These are phyloP conservation scores for Echria macrotheca DNA, from an alignment of 495 filamentous ascomycete genomes.

Conservation along the genomic window DNA sequence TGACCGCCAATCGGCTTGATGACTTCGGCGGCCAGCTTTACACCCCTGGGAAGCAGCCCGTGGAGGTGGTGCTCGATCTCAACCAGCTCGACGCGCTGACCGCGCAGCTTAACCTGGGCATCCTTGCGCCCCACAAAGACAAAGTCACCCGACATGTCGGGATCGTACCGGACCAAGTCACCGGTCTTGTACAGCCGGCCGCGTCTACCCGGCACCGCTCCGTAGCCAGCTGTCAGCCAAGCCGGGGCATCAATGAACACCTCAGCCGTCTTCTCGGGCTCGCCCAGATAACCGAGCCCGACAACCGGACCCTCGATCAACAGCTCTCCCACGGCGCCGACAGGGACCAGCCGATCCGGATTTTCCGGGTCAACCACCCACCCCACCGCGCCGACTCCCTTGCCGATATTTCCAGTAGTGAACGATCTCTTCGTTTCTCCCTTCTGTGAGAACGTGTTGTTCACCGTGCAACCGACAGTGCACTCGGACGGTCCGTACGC, in stretches of 20 bases:
- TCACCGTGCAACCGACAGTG: constrained; percentile 44
- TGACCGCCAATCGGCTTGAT: constrained; percentile 37
- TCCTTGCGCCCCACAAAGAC: constrained; percentile 59
- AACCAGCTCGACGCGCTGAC: constrained; percentile 60
- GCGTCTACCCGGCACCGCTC: constrained; percentile 13
- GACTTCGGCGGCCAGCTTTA: constrained; percentile 37
- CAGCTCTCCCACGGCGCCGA: constrained; percentile 57
- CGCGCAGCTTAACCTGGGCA: constrained; percentile 60
- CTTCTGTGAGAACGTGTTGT: constrained; percentile 25
- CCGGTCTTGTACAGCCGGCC: constrained; percentile 64
- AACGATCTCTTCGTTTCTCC: constrained; percentile 1
- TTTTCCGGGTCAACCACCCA: constrained; percentile 57
- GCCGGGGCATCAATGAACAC: constrained; percentile 46
- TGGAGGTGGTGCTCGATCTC: constrained; percentile 59
- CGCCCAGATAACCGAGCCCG: constrained; percentile 44
- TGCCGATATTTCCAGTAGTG: constrained; percentile 34
- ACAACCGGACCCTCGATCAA: constrained; percentile 57
- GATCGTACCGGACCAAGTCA: constrained; percentile 47
- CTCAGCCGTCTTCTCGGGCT: constrained; percentile 37
- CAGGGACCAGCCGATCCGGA: constrained; percentile 40
- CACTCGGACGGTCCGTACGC: constrained; percentile 56
- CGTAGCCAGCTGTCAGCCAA: constrained; percentile 44
- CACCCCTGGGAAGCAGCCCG: constrained; percentile 29
- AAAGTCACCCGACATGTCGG: constrained; percentile 47
- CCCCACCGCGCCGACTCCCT: constrained; percentile 35